Percentiles rank a stretch among this genome's conserved stretches.
Evolutionary conservation across 1,284 basidiomycete species (phyloP).

Genomic region (Ustilago lituana): DNA sequence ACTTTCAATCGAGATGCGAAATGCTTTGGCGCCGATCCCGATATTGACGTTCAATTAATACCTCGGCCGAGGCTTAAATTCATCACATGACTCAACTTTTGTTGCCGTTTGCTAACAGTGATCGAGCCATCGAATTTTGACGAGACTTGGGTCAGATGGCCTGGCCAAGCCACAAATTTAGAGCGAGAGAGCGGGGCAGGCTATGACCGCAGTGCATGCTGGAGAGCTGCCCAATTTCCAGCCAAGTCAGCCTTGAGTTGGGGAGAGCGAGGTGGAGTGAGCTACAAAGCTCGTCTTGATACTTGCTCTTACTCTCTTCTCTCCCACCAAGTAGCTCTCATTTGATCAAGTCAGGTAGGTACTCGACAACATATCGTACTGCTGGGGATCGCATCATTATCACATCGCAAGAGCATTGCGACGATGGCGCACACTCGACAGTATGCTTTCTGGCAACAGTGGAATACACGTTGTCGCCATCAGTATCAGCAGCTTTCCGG

Average conservation of each 20-base stretch:
- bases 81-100: background rate
- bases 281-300: constrained; percentile 41
- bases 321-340: constrained; percentile 54
- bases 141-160: constrained; percentile 16
- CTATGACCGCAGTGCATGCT: constrained; percentile 31
- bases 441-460: background rate
- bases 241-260: background rate
- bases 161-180: constrained; percentile 1
- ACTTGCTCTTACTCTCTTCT: constrained; percentile 20
- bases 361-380: constrained; percentile 4
- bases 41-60: background rate
- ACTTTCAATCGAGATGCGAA: no score
- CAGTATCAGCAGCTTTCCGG: constrained; percentile 5
- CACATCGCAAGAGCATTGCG: constrained; percentile 1
- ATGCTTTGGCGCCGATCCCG: background rate
- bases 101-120: background rate
- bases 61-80: constrained; percentile 4
- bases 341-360: constrained; percentile 53
- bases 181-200: background rate
- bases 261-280: constrained; percentile 23
- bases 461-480: constrained; percentile 4
- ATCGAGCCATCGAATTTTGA: constrained; percentile 8
- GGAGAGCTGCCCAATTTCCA: background rate
- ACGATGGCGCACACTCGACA: constrained; percentile 9
- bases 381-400: constrained; percentile 16